Evolutionary conservation across 1,284 basidiomycete genomes (phyloP).

Genomic region (Melampsora larici-populina): DNA sequence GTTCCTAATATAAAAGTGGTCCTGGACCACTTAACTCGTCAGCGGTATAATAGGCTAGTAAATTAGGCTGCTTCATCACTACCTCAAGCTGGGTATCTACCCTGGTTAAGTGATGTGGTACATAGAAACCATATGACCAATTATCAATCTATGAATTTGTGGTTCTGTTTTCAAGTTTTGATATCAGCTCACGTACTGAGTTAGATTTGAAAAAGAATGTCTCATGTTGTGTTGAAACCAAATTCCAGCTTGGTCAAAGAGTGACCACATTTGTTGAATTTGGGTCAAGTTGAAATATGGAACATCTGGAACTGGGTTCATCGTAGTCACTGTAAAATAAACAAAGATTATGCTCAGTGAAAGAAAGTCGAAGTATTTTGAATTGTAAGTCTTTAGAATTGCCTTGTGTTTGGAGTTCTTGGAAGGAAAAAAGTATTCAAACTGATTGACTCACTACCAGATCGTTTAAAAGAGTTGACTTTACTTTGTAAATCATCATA

Average conservation of each 20-base stretch:
- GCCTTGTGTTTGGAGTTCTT: too few relatives aligned
- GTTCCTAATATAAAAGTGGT: too few relatives aligned
- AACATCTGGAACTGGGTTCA: conserved; percentile 22
- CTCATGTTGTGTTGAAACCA: conserved; percentile 38
- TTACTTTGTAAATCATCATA: too few relatives aligned
- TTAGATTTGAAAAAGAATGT: conserved; percentile 13
- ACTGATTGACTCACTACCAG: too few relatives aligned
- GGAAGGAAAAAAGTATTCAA: too few relatives aligned
- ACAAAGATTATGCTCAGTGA: not conserved
- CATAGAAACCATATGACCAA: too few relatives aligned
- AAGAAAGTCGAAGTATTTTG: not conserved
- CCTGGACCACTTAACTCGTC: not conserved
- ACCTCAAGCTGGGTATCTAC: not conserved
- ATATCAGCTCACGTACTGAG: conserved; percentile 3
- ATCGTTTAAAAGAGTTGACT: too few relatives aligned
- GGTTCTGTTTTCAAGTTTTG: too few relatives aligned
- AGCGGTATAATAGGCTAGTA: not conserved
- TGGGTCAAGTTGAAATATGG: conserved; percentile 15
- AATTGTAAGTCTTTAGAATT: too few relatives aligned
- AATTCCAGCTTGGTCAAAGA: conserved; percentile 4
- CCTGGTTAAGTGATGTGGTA: not conserved
- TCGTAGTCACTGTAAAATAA: conserved; percentile 16
- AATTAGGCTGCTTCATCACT: not conserved
- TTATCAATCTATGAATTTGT: too few relatives aligned
- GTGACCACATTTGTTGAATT: not conserved